phyloP scores from a whole-genome alignment of 2,329 filamentous ascomycete genomes.

The Sporothrix pseudoabietina region DNA sequence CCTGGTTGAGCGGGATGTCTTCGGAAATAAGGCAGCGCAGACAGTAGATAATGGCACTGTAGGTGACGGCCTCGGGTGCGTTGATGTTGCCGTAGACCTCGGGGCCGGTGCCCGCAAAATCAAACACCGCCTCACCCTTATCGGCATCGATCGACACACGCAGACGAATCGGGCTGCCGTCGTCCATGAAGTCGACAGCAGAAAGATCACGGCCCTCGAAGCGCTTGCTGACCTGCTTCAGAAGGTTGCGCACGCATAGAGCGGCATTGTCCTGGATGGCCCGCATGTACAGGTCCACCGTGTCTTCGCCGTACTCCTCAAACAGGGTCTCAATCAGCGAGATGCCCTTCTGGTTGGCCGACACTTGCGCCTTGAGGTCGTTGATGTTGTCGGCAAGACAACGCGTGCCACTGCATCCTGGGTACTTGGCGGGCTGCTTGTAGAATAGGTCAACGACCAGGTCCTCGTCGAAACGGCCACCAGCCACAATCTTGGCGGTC shows the following conservation, averaged over 20 bases:
- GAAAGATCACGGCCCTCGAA: conserved; percentile 72
- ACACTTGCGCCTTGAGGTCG: conserved; percentile 83
- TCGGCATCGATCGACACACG: conserved; percentile 73
- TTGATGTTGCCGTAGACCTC: conserved; percentile 79
- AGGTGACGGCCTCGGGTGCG: conserved; percentile 75
- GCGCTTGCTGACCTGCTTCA: conserved; percentile 66
- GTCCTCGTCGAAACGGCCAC: conserved; percentile 77
- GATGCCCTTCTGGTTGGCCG: conserved; percentile 84
- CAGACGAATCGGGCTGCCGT: conserved; percentile 75
- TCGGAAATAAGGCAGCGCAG: conserved; percentile 77
- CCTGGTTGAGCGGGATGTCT: conserved; percentile 85
- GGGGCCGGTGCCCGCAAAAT: conserved; percentile 73
- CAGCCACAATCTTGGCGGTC: conserved; percentile 71
- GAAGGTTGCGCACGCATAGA: conserved; percentile 69
- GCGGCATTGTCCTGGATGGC: conserved; percentile 82
- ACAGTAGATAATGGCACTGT: conserved; percentile 82
- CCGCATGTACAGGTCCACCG: conserved; percentile 81
- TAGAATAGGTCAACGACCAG: conserved; percentile 72
- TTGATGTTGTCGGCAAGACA: conserved; percentile 83
- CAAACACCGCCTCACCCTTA: conserved; percentile 75
- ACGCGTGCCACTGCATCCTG: conserved; percentile 75
- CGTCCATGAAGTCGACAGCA: conserved; percentile 83
- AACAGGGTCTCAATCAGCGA: conserved; percentile 74
- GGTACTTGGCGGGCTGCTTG: conserved; percentile 71
- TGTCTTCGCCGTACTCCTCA: conserved; percentile 73